Percentiles rank a stretch among this genome's conserved stretches.
Evolutionary conservation across 2,329 filamentous ascomycete species (phyloP).

Genomic region (Sporothrix brasiliensis): DNA sequence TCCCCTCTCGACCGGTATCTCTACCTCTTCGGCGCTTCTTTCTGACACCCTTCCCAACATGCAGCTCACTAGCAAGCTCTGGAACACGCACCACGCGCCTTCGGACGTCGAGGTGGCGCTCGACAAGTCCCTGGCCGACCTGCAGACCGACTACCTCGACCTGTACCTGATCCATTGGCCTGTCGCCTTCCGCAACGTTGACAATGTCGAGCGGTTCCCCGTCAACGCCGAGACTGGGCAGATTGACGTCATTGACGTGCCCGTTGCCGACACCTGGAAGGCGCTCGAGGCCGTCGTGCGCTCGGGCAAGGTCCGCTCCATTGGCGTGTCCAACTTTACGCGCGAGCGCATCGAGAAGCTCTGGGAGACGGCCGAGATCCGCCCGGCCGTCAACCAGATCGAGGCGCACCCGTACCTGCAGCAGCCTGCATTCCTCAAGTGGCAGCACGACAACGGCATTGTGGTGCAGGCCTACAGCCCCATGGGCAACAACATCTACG

Average conservation of each 20-base stretch:
- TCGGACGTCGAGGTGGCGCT: slow-evolving; percentile 54
- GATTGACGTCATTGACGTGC: slow-evolving; percentile 47
- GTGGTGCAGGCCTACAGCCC: slow-evolving; percentile 67
- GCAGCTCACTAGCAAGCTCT: slow-evolving; percentile 61
- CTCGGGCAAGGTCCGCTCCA: slow-evolving; percentile 57
- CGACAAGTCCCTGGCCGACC: slow-evolving; percentile 52
- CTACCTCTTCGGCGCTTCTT: slow-evolving; percentile 56
- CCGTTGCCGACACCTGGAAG: slow-evolving; percentile 49
- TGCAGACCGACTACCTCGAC: slow-evolving; percentile 57
- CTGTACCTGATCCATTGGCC: slow-evolving; percentile 55
- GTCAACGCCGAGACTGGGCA: slow-evolving; percentile 12
- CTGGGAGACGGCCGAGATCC: slow-evolving; percentile 48
- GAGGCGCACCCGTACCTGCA: slow-evolving; percentile 71
- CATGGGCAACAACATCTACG: slow-evolving; percentile 49
- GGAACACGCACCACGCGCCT: slow-evolving; percentile 56
- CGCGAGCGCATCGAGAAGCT: slow-evolving; percentile 62
- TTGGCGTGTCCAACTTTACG: slow-evolving; percentile 65
- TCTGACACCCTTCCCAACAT: slow-evolving; percentile 33
- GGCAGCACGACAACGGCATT: slow-evolving; percentile 58
- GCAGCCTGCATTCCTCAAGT: slow-evolving; percentile 58
- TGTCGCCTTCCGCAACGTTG: slow-evolving; percentile 43
- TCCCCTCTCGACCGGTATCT: background rate
- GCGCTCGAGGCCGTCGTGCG: slow-evolving; percentile 59
- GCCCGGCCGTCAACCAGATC: slow-evolving; percentile 62
- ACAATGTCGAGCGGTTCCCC: slow-evolving; percentile 23